A percentile compares a stretch with the other conserved stretches of the same genome.
phyloP scores from a whole-genome alignment of 805 yeast genomes.

The Saccharomycopsis sp. region DNA sequence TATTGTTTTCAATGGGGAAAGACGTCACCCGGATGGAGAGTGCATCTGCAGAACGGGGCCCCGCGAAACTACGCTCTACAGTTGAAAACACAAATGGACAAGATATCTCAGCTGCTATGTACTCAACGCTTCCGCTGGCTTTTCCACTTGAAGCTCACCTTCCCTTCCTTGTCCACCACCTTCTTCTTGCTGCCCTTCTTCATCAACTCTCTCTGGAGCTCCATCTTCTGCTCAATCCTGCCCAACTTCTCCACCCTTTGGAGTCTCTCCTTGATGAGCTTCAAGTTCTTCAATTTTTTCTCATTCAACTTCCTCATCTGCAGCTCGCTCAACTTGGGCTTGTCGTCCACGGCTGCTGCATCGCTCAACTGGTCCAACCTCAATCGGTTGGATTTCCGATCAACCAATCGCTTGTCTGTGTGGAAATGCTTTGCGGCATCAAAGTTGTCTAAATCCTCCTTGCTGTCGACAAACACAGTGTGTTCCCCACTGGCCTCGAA shows the following conservation, averaged over 20 bases:
- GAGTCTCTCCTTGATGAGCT: conserved; percentile 52
- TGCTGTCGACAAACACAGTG: conserved; percentile 72
- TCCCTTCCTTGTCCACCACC: conserved; percentile 56
- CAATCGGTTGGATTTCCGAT: conserved; percentile 64
- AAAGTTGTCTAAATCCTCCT: conserved; percentile 46
- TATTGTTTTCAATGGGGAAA: too few relatives aligned
- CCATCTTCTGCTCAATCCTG: conserved; percentile 64
- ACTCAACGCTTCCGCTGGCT: conserved; percentile 47
- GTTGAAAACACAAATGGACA: too few relatives aligned
- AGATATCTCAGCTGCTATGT: too few relatives aligned
- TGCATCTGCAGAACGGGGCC: too few relatives aligned
- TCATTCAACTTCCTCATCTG: conserved; percentile 31
- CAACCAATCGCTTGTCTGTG: conserved; percentile 56
- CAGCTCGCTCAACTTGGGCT: conserved; percentile 23
- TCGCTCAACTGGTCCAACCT: conserved; percentile 37
- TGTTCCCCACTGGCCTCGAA: conserved; percentile 64
- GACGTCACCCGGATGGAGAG: too few relatives aligned
- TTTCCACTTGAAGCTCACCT: conserved; percentile 74
- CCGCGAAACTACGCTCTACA: too few relatives aligned
- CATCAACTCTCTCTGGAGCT: conserved; percentile 77
- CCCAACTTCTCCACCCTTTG: conserved; percentile 62
- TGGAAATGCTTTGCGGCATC: conserved; percentile 58
- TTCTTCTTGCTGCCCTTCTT: conserved; percentile 83
- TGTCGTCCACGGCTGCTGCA: neutral
- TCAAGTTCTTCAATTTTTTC: conserved; percentile 53